Evolutionary conservation across 495 filamentous ascomycete genomes (phyloP).

Genomic region (Neurospora discreta): DNA sequence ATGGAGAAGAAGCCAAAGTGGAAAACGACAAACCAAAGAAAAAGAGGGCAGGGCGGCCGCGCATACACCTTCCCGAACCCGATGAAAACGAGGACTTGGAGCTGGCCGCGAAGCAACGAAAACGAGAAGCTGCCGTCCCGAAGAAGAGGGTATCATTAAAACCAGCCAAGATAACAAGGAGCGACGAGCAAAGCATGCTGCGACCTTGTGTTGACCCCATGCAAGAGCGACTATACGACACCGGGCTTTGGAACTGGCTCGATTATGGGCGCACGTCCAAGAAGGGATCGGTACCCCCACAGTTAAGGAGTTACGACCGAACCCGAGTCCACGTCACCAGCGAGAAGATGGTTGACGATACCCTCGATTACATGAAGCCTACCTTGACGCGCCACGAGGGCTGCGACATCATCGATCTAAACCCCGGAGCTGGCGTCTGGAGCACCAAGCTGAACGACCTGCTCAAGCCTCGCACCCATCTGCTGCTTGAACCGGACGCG

Average conservation of each 20-base stretch:
- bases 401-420: conserved; percentile 75
- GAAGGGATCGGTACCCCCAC: background rate
- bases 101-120: background rate
- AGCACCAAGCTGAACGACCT: conserved; percentile 63
- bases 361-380: conserved; percentile 24
- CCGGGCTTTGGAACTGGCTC: background rate
- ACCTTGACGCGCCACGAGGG: conserved; percentile 51
- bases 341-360: conserved; percentile 44
- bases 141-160: background rate
- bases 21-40: background rate
- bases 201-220: background rate
- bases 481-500: conserved; percentile 60
- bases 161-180: background rate
- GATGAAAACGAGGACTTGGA: background rate
- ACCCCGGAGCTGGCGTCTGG: conserved; percentile 64
- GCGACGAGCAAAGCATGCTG: background rate
- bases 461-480: conserved; percentile 65
- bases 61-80: background rate
- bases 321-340: conserved; percentile 42
- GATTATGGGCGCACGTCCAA: background rate
- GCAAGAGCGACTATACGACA: background rate
- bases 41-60: background rate
- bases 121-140: background rate
- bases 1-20: background rate
- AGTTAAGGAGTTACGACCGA: background rate